These are phyloP conservation scores for Stephanodiscus minutulus DNA, from an alignment of 108 stramenopile species.

Conservation along the genomic window DNA sequence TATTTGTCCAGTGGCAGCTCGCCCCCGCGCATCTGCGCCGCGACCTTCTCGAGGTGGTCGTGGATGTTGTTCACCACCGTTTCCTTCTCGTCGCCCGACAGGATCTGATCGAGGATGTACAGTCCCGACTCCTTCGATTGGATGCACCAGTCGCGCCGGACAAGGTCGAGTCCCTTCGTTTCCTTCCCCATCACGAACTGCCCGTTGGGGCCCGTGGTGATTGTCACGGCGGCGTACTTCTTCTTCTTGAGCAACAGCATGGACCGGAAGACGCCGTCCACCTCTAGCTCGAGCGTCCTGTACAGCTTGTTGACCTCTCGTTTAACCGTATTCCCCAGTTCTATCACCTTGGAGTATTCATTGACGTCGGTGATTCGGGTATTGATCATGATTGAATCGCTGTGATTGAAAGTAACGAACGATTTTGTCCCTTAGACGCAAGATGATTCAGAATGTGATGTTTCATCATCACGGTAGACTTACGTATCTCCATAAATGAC, in stretches of 20 bases:
- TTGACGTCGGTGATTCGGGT: slow-evolving; percentile 84
- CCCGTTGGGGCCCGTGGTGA: slow-evolving; percentile 75
- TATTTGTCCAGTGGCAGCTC: slow-evolving; percentile 90
- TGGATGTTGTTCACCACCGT: slow-evolving; percentile 87
- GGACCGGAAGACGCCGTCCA: slow-evolving; percentile 95
- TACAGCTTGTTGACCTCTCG: slow-evolving; percentile 97
- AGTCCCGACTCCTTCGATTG: slow-evolving; percentile 95
- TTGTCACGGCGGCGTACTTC: slow-evolving; percentile 97
- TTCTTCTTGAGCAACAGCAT: slow-evolving; percentile 99
- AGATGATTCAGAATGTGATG: no score
- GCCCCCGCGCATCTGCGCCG: slow-evolving; percentile 81
- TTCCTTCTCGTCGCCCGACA: slow-evolving; percentile 90
- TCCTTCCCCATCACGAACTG: slow-evolving; percentile 72
- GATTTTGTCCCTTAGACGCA: no score
- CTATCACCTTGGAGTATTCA: slow-evolving; percentile 66
- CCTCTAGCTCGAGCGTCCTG: slow-evolving; percentile 96
- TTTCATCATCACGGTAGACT: no score
- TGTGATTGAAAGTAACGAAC: no score
- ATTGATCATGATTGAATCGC: slow-evolving; percentile 99
- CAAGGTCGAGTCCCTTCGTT: slow-evolving; percentile 98
- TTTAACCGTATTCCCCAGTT: slow-evolving; percentile 92
- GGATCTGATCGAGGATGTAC: slow-evolving; percentile 92
- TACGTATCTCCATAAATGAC: slow-evolving; percentile 99
- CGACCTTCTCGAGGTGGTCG: slow-evolving; percentile 90
- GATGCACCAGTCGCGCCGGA: slow-evolving; percentile 99